A percentile compares a stretch with the other conserved stretches of the same genome.
These are phyloP conservation scores for Thalassiosira livingstoniorum DNA, from an alignment of 352 stramenopile species.

Conservation along the genomic window DNA sequence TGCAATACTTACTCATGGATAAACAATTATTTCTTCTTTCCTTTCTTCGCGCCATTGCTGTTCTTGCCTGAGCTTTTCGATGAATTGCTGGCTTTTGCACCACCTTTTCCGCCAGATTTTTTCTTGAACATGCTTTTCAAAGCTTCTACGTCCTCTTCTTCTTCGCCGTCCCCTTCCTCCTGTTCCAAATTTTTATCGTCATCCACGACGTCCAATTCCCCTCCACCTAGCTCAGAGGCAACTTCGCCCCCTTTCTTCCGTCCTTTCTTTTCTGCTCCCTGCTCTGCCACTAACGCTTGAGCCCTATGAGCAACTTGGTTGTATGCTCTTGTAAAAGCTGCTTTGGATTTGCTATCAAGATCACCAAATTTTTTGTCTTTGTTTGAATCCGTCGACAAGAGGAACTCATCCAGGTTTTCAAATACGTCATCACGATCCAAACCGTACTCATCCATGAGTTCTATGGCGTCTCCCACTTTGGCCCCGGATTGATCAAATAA, in stretches of 20 bases:
- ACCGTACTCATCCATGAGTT: conserved; percentile 96
- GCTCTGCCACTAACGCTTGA: conserved; percentile 92
- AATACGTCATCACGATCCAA: conserved; percentile 97
- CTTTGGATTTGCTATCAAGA: conserved; percentile 88
- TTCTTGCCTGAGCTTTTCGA: conserved; percentile 39
- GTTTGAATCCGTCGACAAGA: conserved; percentile 62
- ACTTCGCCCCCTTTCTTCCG: conserved; percentile 44
- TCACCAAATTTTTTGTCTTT: conserved; percentile 67
- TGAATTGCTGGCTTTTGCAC: neutral
- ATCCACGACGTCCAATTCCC: conserved; percentile 51
- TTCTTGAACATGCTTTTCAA: conserved; percentile 74
- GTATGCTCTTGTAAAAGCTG: conserved; percentile 93
- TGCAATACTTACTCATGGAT: no score
- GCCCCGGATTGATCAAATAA: conserved; percentile 65
- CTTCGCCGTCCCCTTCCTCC: conserved; percentile 70
- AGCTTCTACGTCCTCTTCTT: conserved; percentile 71
- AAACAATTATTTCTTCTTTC: conserved; percentile 53
- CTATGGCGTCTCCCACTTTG: conserved; percentile 90
- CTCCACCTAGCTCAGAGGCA: conserved; percentile 30
- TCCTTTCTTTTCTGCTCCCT: conserved; percentile 73
- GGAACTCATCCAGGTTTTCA: conserved; percentile 93
- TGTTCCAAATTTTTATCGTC: conserved; percentile 70
- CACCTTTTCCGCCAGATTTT: conserved; percentile 61
- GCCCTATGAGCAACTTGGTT: conserved; percentile 93
- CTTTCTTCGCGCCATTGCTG: conserved; percentile 47